Conservation (phyloP, 2,329 filamentous ascomycete genomes). For the Tympanopsis confertula region DNA sequence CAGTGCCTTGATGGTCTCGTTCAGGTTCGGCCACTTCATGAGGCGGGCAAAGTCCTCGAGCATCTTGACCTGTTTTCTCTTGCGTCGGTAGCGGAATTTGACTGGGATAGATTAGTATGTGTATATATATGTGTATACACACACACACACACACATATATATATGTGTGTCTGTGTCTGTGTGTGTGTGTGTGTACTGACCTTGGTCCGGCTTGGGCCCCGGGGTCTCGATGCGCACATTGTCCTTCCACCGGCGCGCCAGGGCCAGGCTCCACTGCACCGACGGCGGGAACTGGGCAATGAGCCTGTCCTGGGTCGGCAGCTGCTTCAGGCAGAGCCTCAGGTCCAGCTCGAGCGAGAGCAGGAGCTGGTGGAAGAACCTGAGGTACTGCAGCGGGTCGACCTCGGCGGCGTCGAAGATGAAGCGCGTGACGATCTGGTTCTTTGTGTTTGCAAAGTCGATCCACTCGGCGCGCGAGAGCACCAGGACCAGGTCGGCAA, state of each 20-base stretch:
- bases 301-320: slow-evolving; percentile 54
- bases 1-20: slow-evolving; percentile 49
- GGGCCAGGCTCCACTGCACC: slow-evolving; percentile 61
- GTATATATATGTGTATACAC: neutral
- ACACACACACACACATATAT: neutral
- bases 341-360: slow-evolving; percentile 62
- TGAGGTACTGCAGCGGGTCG: slow-evolving; percentile 45
- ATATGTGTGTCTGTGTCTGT: too few species aligned
- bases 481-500: slow-evolving; percentile 59
- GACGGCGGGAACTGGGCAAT: slow-evolving; percentile 54
- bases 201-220: slow-evolving; percentile 37
- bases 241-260: slow-evolving; percentile 64
- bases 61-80: slow-evolving; percentile 57
- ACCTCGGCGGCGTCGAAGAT: slow-evolving; percentile 49
- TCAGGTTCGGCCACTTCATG: slow-evolving; percentile 69
- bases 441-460: slow-evolving; percentile 58
- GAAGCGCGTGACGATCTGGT: slow-evolving; percentile 64
- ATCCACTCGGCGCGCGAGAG: slow-evolving; percentile 62
- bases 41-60: slow-evolving; percentile 57
- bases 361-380: slow-evolving; percentile 68
- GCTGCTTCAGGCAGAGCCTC: slow-evolving; percentile 51
- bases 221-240: slow-evolving; percentile 56
- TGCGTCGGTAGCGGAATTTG: slow-evolving; percentile 51
- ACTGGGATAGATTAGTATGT: slow-evolving; percentile 26
- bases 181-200: too few species aligned